Conservation (phyloP, 768 basidiomycete genomes). For the Amanita inopinata region DNA sequence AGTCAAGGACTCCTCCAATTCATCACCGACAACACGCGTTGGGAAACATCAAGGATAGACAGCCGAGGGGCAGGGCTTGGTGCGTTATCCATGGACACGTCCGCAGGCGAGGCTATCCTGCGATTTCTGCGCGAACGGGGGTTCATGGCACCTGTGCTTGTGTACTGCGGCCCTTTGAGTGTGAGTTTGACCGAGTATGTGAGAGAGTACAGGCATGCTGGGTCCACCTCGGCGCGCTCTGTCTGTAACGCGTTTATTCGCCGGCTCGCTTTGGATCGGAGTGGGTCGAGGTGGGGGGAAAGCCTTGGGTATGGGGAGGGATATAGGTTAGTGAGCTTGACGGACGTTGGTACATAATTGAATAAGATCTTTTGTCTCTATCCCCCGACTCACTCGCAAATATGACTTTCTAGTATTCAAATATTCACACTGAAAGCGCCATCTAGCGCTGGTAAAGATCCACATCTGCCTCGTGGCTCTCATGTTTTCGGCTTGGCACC, state of each 20-base stretch:
- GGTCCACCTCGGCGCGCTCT: conserved; percentile 13
- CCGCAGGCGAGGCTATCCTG: conserved; percentile 19
- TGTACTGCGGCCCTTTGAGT: conserved; percentile 14
- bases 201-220: conserved; percentile 12
- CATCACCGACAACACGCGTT: conserved; percentile 22
- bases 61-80: too few relatives aligned
- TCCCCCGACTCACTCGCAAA: too few relatives aligned
- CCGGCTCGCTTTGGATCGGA: background rate
- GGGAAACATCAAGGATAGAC: conserved; percentile 10
- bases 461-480: too few relatives aligned
- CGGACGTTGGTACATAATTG: too few relatives aligned
- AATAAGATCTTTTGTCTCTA: too few relatives aligned
- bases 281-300: background rate
- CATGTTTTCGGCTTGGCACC: too few relatives aligned
- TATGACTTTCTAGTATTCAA: too few relatives aligned
- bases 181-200: conserved; percentile 16
- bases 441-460: too few relatives aligned
- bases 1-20: conserved; percentile 15
- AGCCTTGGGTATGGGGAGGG: too few relatives aligned
- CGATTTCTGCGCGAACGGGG: conserved; percentile 17
- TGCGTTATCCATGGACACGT: conserved; percentile 12
- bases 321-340: background rate
- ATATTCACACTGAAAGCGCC: too few relatives aligned
- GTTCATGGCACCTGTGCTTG: conserved; percentile 16
- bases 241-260: background rate